Conservation (phyloP, 768 basidiomycete species). For the Austroboletus eburneus region DNA sequence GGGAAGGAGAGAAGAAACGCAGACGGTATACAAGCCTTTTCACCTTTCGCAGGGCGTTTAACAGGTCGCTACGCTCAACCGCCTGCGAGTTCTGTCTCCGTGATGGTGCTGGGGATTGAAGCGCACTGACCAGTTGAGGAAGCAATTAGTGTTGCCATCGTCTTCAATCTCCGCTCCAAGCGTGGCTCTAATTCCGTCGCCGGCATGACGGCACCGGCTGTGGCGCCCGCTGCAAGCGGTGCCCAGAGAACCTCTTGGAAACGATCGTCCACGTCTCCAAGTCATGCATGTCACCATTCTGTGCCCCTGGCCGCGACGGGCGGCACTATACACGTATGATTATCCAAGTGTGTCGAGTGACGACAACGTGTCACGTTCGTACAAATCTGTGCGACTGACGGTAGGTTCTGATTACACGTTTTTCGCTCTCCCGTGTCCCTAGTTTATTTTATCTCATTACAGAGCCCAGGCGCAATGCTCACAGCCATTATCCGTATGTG, state of each 20-base stretch:
- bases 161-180: conserved; percentile 27
- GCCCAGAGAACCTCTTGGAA: conserved; percentile 18
- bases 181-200: conserved; percentile 13
- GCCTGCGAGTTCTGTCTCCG: conserved; percentile 38
- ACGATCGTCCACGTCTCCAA: conserved; percentile 19
- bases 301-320: background rate
- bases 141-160: conserved; percentile 21
- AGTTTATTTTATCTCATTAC: background rate
- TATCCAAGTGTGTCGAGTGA: background rate
- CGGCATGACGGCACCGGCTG: conserved; percentile 28
- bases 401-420: conserved; percentile 2
- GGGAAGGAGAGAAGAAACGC: conserved; percentile 34
- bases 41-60: conserved; percentile 36
- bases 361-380: background rate
- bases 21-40: conserved; percentile 38
- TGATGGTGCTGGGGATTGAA: conserved; percentile 36
- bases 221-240: conserved; percentile 16
- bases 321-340: background rate
- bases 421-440: background rate
- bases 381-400: background rate
- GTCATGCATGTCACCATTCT: conserved; percentile 1
- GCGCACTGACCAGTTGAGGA: conserved; percentile 31
- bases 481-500: conserved; percentile 2
- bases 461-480: conserved; percentile 10
- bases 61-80: conserved; percentile 34